Percentiles rank a stretch among this genome's conserved stretches.
Evolutionary conservation across 805 yeast species (phyloP).

Genomic region (Cephaloascus albidus): DNA sequence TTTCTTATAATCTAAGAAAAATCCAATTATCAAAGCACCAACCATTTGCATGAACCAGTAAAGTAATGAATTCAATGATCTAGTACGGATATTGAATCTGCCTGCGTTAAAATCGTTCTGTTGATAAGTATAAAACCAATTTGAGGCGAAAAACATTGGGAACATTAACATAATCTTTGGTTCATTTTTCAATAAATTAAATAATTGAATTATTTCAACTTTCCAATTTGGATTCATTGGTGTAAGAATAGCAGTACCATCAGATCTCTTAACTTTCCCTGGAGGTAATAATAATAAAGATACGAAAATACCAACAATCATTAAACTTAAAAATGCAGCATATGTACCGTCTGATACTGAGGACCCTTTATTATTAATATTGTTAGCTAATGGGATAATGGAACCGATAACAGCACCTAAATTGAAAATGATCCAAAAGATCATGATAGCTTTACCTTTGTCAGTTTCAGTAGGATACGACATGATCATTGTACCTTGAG

Average conservation of each 20-base stretch:
- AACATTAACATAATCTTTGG: constrained; percentile 39
- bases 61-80: constrained; percentile 51
- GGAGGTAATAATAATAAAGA: constrained; percentile 40
- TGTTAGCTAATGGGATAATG: constrained; percentile 46
- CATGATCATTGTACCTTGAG: constrained; percentile 48
- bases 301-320: constrained; percentile 34
- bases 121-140: constrained; percentile 62
- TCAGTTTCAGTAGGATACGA: constrained; percentile 43
- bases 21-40: constrained; percentile 43
- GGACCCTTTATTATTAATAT: constrained; percentile 25
- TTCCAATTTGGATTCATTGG: constrained; percentile 35
- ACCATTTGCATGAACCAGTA: constrained; percentile 55
- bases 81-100: constrained; percentile 47
- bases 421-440: constrained; percentile 54
- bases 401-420: constrained; percentile 55
- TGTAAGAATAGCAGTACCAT: constrained; percentile 38
- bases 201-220: constrained; percentile 33
- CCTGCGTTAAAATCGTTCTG: constrained; percentile 49
- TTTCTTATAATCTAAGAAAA: constrained; percentile 32
- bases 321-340: constrained; percentile 44
- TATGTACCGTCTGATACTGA: constrained; percentile 39
- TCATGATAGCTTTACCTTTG: constrained; percentile 46
- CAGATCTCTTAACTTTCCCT: constrained; percentile 36
- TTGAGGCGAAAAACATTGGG: constrained; percentile 56
- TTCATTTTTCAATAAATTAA: constrained; percentile 23